phyloP scores from a whole-genome alignment of 148 eudicot species.

The Nepenthes mirabilis region DNA sequence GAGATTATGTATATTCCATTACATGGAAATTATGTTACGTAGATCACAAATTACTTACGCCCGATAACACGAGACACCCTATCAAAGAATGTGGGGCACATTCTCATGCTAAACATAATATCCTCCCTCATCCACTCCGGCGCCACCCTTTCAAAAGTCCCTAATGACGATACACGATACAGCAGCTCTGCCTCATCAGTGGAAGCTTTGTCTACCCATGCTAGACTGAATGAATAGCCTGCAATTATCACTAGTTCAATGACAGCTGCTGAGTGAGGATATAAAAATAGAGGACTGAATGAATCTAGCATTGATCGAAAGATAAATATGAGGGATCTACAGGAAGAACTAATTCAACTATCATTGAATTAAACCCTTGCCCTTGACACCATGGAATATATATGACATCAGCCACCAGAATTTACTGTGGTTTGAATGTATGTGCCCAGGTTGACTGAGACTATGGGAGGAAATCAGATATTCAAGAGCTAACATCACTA shows the following conservation, averaged over 20 bases:
- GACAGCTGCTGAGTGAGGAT: neutral
- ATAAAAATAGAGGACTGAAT: neutral
- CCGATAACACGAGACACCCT: slow-evolving; percentile 43
- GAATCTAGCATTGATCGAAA: neutral
- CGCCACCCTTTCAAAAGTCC: slow-evolving; percentile 54
- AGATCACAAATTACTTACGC: slow-evolving; percentile 16
- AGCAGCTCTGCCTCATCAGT: slow-evolving; percentile 29
- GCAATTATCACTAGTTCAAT: slow-evolving; percentile 4
- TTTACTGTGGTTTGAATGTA: no score
- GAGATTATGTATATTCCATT: no score
- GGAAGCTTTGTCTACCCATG: slow-evolving; percentile 35
- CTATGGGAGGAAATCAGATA: no score
- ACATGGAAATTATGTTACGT: no score
- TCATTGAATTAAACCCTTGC: no score
- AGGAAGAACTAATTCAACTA: no score
- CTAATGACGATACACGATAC: slow-evolving; percentile 46
- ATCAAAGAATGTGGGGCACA: slow-evolving; percentile 67
- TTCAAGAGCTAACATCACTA: no score
- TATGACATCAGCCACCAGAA: no score
- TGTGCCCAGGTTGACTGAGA: no score
- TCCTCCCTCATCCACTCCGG: slow-evolving; percentile 77
- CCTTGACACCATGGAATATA: no score
- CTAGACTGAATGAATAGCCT: slow-evolving; percentile 76
- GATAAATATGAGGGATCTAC: neutral
- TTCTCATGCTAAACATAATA: slow-evolving; percentile 31